Conservation (phyloP, 192 early-diverging fungal species). For the Entrophospora sp. region DNA sequence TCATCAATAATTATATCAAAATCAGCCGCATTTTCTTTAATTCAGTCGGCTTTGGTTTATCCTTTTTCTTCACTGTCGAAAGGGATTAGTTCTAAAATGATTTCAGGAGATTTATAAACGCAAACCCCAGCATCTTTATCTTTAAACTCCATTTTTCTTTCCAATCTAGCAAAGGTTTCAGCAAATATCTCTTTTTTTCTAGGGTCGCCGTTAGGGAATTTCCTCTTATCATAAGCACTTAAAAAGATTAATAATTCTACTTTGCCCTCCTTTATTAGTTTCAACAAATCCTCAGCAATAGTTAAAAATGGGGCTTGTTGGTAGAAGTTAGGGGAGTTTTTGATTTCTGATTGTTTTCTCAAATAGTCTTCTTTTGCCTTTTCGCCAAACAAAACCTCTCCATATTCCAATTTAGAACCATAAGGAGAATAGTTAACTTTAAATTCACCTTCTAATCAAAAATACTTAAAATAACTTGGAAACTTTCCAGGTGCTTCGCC, state of each 20-base stretch:
- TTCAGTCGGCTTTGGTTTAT: slow-evolving; percentile 5
- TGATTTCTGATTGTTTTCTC: not conserved
- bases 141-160: too few relatives aligned
- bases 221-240: slow-evolving; percentile 10
- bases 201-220: not conserved
- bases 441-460: not conserved
- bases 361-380: not conserved
- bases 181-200: not conserved
- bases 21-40: slow-evolving; percentile 9
- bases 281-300: slow-evolving; percentile 11
- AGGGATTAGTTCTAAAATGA: slow-evolving; percentile 7
- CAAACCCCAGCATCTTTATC: too few relatives aligned
- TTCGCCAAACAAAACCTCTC: not conserved
- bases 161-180: not conserved
- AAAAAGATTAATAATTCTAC: slow-evolving; percentile 6
- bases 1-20: slow-evolving; percentile 12
- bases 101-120: too few relatives aligned
- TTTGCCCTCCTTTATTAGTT: slow-evolving; percentile 10
- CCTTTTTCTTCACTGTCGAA: slow-evolving; percentile 1
- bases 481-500: not conserved
- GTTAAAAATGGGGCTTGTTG: slow-evolving; percentile 12
- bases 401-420: not conserved
- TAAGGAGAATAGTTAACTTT: not conserved
- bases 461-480: not conserved
- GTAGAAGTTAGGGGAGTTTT: slow-evolving; percentile 8